A percentile compares a stretch with the other conserved stretches of the same genome.
Evolutionary conservation across 306 rosid genomes (phyloP).

Genomic region (Vigna trinervia): DNA sequence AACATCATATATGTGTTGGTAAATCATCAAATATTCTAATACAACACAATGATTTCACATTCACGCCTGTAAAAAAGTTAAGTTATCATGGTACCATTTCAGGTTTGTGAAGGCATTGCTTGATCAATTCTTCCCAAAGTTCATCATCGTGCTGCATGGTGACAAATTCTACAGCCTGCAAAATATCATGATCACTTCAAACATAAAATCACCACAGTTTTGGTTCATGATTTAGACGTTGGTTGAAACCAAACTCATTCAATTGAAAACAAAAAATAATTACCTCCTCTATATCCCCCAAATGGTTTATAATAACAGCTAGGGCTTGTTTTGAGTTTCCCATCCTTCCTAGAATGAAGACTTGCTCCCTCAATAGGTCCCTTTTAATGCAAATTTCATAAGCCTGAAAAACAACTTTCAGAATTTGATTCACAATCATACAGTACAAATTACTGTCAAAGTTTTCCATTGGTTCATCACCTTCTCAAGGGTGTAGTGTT

Average conservation of each 20-base stretch:
- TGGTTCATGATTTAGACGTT: conserved; percentile 31
- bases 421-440: conserved; percentile 39
- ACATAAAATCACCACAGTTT: conserved; percentile 33
- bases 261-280: conserved; percentile 34
- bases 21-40: conserved; percentile 2
- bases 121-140: conserved; percentile 67
- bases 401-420: conserved; percentile 66
- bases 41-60: conserved; percentile 12
- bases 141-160: conserved; percentile 66
- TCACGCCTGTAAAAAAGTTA: conserved; percentile 4
- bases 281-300: conserved; percentile 98
- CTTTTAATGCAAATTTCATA: conserved; percentile 75
- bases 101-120: conserved; percentile 62
- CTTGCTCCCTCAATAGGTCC: conserved; percentile 86
- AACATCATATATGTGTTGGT: neutral
- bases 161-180: conserved; percentile 89
- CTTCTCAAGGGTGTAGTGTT: conserved; percentile 97
- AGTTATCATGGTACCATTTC: conserved; percentile 52
- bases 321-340: conserved; percentile 93
- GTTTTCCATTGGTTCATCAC: conserved; percentile 49
- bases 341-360: conserved; percentile 96
- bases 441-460: conserved; percentile 25
- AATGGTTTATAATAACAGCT: conserved; percentile 75
- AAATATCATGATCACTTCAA: conserved; percentile 46
- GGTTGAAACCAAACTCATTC: conserved; percentile 39